Evolutionary conservation across 2,329 filamentous ascomycete genomes (phyloP), one percentile per base, ranked within the genome.

Genomic region (Nothopassalora personata): DNA sequence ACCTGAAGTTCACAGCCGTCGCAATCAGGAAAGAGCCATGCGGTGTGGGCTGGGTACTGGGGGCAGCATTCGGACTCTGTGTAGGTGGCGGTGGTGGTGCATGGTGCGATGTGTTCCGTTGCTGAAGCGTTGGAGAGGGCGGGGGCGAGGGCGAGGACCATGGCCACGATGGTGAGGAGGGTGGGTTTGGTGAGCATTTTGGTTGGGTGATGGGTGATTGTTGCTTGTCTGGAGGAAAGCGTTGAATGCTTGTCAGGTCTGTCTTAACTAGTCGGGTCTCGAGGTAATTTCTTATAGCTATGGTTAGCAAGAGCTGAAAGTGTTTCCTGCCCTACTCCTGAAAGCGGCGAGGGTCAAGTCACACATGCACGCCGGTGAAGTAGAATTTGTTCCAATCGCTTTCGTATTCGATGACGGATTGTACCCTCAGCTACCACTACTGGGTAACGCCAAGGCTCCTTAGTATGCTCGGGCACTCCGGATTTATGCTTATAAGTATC

Each of bases 31-130:
- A 34, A 15, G 39, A n/a, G 50, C 15, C 52, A 54, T 10, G 18
- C 45, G n/a, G 54, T 56, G 5, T 47, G 34, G 7, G 59, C 56
- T 48, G 50, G 9, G 13, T 53, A 46, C 48, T 55, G 56, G 5
- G 56, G 56, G 33, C 59, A 61, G 53, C 56, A 59, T 30, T 46
- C 49, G 6, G 56, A 56, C 19, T 43, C 52, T 1, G 36, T 34
- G 8, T 55, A 49, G 3, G 55, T 61, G 13, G 56, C 30, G 7
- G 55, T 53, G 23, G 23, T 53, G 43, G 56, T 61, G 56, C 59
- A 61, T 10, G 56, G 28, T 27, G 43, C 31, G 28, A 5, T 5
- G 6, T 5, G 3, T 31, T 15, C 5, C 13, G 8, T 15, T 19
- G 49, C 49, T 9, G 30, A n/a, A 3, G 49, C 23, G 23, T 3